phyloP scores from a whole-genome alignment of 768 basidiomycete genomes.

The Leucocoprinus birnbaumii region DNA sequence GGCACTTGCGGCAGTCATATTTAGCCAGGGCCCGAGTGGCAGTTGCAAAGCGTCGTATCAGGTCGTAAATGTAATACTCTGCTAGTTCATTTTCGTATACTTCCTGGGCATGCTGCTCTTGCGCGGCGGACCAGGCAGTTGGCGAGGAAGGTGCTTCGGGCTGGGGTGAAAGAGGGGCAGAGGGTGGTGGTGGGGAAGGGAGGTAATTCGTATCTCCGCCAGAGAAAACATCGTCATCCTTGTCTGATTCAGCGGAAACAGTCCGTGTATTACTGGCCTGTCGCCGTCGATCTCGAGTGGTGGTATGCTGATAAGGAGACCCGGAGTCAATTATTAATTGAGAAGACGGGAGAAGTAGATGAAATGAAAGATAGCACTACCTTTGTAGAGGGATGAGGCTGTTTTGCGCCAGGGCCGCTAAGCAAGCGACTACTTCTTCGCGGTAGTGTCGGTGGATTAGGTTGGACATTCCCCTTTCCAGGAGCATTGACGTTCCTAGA shows the following conservation, averaged over 20 bases:
- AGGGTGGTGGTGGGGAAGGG: conserved; percentile 52
- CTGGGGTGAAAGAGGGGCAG: conserved; percentile 54
- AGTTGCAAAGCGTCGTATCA: conserved; percentile 78
- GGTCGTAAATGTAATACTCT: conserved; percentile 79
- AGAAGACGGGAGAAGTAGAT: neutral
- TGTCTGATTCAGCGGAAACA: conserved; percentile 66
- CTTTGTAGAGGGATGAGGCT: conserved; percentile 43
- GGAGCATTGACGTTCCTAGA: conserved; percentile 51
- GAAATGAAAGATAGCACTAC: conserved; percentile 29
- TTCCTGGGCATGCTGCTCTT: conserved; percentile 71
- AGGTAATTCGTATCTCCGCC: conserved; percentile 52
- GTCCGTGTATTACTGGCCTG: conserved; percentile 52
- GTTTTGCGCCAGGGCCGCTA: conserved; percentile 54
- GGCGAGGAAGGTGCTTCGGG: conserved; percentile 66
- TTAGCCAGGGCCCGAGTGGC: conserved; percentile 72
- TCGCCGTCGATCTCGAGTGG: conserved; percentile 57
- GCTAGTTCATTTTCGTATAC: conserved; percentile 70
- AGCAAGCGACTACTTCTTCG: conserved; percentile 75
- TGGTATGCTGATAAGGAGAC: conserved; percentile 17
- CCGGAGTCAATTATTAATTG: conserved; percentile 10
- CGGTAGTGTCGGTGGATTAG: conserved; percentile 41
- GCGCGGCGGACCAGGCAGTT: conserved; percentile 58
- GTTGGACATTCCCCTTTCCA: conserved; percentile 50
- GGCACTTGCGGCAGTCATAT: conserved; percentile 74
- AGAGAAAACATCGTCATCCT: conserved; percentile 57